Conservation (phyloP, 2,329 filamentous ascomycete species). For the Byssochlamys sp. region DNA sequence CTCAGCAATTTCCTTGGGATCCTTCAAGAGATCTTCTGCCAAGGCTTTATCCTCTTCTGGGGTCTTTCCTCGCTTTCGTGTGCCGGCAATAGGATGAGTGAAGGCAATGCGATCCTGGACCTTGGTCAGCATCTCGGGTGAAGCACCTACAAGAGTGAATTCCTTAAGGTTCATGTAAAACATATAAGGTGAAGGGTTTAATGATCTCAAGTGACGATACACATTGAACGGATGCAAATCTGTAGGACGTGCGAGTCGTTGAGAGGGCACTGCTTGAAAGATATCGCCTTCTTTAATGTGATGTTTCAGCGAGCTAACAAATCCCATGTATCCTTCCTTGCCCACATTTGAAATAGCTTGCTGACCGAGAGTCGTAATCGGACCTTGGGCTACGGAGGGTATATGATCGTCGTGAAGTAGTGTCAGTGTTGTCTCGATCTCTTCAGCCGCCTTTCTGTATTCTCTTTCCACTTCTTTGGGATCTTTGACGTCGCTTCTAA, state of each 20-base stretch:
- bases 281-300: conserved; percentile 90
- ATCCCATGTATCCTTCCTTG: conserved; percentile 74
- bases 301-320: conserved; percentile 75
- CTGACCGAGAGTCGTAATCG: conserved; percentile 62
- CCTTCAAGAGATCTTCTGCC: conserved; percentile 65
- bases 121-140: conserved; percentile 88
- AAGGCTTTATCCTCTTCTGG: conserved; percentile 71
- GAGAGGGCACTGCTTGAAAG: conserved; percentile 92
- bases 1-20: conserved; percentile 83
- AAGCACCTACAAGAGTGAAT: conserved; percentile 92
- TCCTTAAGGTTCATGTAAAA: conserved; percentile 88
- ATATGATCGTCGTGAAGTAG: conserved; percentile 62
- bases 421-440: conserved; percentile 54
- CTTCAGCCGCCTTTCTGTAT: no score
- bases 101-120: conserved; percentile 77
- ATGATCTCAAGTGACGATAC: conserved; percentile 88
- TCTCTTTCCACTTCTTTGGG: no score
- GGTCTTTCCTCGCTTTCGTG: conserved; percentile 75
- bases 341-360: conserved; percentile 90
- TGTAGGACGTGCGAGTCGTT: conserved; percentile 82
- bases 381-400: conserved; percentile 72
- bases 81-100: conserved; percentile 94
- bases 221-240: conserved; percentile 94
- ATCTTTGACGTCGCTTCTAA: no score
- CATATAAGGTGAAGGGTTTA: conserved; percentile 93